Conservation (phyloP, 169 alveolate species). For the Plasmodium falciparum region DNA sequence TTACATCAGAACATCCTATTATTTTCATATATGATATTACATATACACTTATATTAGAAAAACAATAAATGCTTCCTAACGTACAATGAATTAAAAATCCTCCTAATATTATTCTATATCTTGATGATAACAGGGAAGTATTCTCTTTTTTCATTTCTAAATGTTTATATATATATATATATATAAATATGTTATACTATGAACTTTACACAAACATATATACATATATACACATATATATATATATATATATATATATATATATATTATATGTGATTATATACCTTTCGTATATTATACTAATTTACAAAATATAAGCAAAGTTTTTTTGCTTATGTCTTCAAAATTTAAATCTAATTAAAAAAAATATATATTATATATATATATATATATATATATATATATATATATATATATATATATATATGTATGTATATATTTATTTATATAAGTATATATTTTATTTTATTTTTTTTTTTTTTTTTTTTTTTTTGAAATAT, state of each 20-base stretch:
- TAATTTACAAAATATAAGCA: too few species aligned
- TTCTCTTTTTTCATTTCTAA: conserved; percentile 52
- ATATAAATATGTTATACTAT: background rate
- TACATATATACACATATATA: background rate
- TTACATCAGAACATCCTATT: conserved; percentile 77
- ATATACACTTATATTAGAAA: conserved; percentile 81
- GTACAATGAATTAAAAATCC: conserved; percentile 75
- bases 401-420: background rate
- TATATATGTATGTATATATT: too few species aligned
- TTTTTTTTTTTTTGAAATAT: too few species aligned
- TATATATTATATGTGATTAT: background rate
- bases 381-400: background rate
- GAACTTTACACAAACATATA: background rate
- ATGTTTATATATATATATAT: background rate
- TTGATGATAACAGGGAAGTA: conserved; percentile 18
- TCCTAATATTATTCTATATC: conserved; percentile 62
- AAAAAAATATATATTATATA: background rate
- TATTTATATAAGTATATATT: too few species aligned
- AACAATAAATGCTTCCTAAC: conserved; percentile 78
- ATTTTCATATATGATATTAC: conserved; percentile 82
- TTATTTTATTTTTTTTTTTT: too few species aligned
- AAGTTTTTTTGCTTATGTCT: too few species aligned
- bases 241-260: background rate
- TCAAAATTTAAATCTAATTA: too few species aligned
- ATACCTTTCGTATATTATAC: too few species aligned